Base-by-base conservation (phyloP, 23 red algal genomes). In the Gracilaria gracilis region DNA sequence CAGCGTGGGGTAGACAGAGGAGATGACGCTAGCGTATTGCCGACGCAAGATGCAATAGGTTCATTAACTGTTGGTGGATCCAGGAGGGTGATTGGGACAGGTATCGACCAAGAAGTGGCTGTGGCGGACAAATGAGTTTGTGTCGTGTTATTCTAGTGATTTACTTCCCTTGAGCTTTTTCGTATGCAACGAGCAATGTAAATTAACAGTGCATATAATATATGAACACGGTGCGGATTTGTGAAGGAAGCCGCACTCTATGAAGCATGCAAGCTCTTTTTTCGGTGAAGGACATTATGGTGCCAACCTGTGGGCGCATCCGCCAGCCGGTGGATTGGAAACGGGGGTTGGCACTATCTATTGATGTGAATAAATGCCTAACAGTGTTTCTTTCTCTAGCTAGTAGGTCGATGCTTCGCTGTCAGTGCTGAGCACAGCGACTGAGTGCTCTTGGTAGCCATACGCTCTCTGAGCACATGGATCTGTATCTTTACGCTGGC, bases 141-240 rank as follows among this genome's bases (percentile, higher is more conserved):
- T 7, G 15, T 37, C 19, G 3, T 36, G 23, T 38, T 19, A 36
- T 69, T 37, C 16, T 69, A 36, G 64, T 32, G 64, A 69, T 69
- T 36, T 69, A 69, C 33, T 69, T 69, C 33, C 5, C 16, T 65
- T 6, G 28, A 36, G 16, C 31, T 69, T 69, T 69, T 69, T 69
- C 64, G 64, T 69, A 20, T 34, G 64, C 16, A 32, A 69, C 32
- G 32, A 36, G 64, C 64, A 36, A 69, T 69, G 64, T 69, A 69
- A 69, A 69, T 36, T 69, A 69, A 37, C 15, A 24, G 64, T 69
- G 64, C 64, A 69, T 69, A 69, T 69, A 69, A 69, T 69, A 69
- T 69, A 69, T 37, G 64, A 64, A 32, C 24, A 64, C 7, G 24
- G 31, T 69, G 64, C 9, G 28, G 29, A 14, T 1, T 5, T 37